A percentile compares a stretch with the other conserved stretches of the same genome.
phyloP scores from a whole-genome alignment of 768 basidiomycete species.

The Lentinus brumalis region DNA sequence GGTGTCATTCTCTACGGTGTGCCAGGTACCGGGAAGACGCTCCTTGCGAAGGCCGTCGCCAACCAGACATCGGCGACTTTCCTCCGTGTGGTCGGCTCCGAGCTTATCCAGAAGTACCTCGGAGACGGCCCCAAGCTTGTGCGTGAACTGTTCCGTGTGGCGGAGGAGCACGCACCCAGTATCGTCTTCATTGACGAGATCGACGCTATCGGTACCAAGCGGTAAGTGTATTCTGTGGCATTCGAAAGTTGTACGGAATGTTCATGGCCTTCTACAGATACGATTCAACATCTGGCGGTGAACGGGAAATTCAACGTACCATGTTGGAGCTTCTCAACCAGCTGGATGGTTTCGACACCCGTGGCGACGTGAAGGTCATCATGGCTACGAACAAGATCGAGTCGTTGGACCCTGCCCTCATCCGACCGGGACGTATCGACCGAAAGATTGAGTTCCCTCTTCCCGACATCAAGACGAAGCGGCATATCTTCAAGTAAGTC shows the following conservation, averaged over 20 bases:
- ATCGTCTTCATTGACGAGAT: slow-evolving; percentile 99
- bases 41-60: slow-evolving; percentile 96
- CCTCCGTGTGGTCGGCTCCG: slow-evolving; percentile 94
- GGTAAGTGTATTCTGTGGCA: slow-evolving; percentile 49
- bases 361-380: slow-evolving; percentile 99
- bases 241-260: background rate
- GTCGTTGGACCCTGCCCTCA: slow-evolving; percentile 94
- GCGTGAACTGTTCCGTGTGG: slow-evolving; percentile 94
- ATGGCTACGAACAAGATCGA: slow-evolving; percentile 99
- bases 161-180: slow-evolving; percentile 97
- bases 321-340: slow-evolving; percentile 99
- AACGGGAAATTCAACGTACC: slow-evolving; percentile 98
- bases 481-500: slow-evolving; percentile 90
- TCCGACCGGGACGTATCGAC: slow-evolving; percentile 97
- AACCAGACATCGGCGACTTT: slow-evolving; percentile 99
- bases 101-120: slow-evolving; percentile 98
- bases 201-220: slow-evolving; percentile 97
- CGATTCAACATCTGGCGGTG: slow-evolving; percentile 97
- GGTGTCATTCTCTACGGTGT: slow-evolving; percentile 99
- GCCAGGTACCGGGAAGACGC: slow-evolving; percentile 97
- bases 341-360: slow-evolving; percentile 98
- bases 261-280: slow-evolving; percentile 55
- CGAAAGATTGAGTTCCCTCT: slow-evolving; percentile 98
- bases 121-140: slow-evolving; percentile 99
- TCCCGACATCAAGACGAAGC: slow-evolving; percentile 98